These are phyloP conservation scores for Entomortierella chlamydospora DNA, from an alignment of 192 early-diverging fungal species.

Conservation along the genomic window DNA sequence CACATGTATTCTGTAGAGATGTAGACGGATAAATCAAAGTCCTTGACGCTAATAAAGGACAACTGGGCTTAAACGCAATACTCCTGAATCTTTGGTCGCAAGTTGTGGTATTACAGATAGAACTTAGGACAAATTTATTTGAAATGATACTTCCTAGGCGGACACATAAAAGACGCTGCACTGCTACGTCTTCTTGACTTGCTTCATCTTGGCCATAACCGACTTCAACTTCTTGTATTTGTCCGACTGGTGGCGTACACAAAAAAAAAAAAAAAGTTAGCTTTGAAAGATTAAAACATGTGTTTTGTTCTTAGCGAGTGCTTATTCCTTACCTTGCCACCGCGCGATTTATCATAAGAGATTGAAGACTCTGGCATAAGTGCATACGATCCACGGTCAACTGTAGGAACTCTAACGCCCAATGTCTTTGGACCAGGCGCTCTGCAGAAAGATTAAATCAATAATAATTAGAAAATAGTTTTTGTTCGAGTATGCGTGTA, in stretches of 20 bases:
- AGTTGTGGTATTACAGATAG: no score
- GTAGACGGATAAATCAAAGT: no score
- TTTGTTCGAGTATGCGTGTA: no score
- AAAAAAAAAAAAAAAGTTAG: background rate
- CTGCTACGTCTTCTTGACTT: constrained; percentile 34
- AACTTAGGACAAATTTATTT: no score
- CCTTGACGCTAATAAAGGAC: no score
- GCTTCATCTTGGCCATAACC: constrained; percentile 58
- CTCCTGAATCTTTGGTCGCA: no score
- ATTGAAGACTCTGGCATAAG: constrained; percentile 47
- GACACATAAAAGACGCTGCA: background rate
- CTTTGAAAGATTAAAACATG: background rate
- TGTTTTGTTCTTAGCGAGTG: background rate
- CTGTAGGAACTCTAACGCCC: constrained; percentile 44
- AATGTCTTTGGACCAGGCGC: constrained; percentile 20
- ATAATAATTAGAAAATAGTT: no score
- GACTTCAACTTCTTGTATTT: constrained; percentile 54
- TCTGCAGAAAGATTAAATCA: background rate
- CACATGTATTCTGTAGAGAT: no score
- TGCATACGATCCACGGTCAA: constrained; percentile 37
- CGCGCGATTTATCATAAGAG: constrained; percentile 47
- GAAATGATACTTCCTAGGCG: background rate
- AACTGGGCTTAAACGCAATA: no score
- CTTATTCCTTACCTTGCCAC: constrained; percentile 31
- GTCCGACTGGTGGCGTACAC: constrained; percentile 28